phyloP scores from a whole-genome alignment of 1,284 basidiomycete species.

The Cerioporus squamosus region DNA sequence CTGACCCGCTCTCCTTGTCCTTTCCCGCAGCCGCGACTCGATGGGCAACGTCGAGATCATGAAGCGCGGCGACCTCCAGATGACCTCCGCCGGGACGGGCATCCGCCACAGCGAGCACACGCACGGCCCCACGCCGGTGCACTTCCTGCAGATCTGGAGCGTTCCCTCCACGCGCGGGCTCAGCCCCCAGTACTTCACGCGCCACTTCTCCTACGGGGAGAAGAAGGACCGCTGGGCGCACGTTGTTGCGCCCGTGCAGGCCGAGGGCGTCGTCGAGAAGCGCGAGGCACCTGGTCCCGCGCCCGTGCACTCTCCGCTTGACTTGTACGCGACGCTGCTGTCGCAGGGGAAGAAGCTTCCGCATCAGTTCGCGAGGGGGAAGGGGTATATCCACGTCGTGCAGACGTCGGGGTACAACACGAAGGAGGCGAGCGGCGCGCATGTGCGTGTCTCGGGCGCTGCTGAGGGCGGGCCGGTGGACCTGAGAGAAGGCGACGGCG shows the following conservation, averaged over 20 bases:
- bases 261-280: constrained; percentile 52
- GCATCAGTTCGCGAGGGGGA: constrained; percentile 38
- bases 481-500: constrained; percentile 71
- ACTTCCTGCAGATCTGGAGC: constrained; percentile 92
- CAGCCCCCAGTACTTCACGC: constrained; percentile 81
- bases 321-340: constrained; percentile 73
- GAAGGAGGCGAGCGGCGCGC: constrained; percentile 50
- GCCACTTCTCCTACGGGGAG: constrained; percentile 84
- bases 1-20: constrained; percentile 32
- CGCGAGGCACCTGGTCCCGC: constrained; percentile 76
- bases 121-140: constrained; percentile 61
- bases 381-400: constrained; percentile 70
- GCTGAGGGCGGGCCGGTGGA: constrained; percentile 45
- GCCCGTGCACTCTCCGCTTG: constrained; percentile 70
- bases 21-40: constrained; percentile 83
- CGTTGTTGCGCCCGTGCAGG: constrained; percentile 6
- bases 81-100: constrained; percentile 89
- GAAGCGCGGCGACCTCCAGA: constrained; percentile 86
- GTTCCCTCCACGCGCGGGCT: constrained; percentile 61
- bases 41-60: constrained; percentile 91
- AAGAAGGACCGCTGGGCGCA: constrained; percentile 63
- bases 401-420: constrained; percentile 80
- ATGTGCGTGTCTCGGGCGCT: constrained; percentile 46
- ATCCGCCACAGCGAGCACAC: constrained; percentile 84
- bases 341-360: constrained; percentile 54